phyloP scores from a whole-genome alignment of 192 early-diverging fungal genomes.

The Rhizoclosmatium sp. region DNA sequence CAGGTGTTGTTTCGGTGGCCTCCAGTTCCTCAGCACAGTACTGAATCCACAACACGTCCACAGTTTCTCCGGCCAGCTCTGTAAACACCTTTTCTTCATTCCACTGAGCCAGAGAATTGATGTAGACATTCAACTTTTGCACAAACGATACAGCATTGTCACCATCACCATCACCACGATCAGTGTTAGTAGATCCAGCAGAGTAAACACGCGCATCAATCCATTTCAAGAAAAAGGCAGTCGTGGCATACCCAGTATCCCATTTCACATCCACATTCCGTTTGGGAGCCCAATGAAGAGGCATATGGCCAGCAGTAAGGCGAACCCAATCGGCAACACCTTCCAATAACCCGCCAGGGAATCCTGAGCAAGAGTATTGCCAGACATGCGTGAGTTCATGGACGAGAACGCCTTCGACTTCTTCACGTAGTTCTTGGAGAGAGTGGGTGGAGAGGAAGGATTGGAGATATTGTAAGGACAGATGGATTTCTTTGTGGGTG shows the following conservation, averaged over 20 bases:
- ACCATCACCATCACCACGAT: neutral
- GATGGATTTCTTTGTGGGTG: constrained; percentile 48
- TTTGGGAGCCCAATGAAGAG: constrained; percentile 47
- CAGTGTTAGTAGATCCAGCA: neutral
- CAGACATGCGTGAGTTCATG: constrained; percentile 20
- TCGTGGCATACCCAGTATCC: constrained; percentile 49
- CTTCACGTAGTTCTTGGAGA: constrained; percentile 3
- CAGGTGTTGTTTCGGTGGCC: neutral
- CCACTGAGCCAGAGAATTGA: constrained; percentile 13
- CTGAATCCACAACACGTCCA: constrained; percentile 25
- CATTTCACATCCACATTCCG: constrained; percentile 39
- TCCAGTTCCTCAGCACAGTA: constrained; percentile 19
- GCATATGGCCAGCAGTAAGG: constrained; percentile 33
- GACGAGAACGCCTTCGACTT: constrained; percentile 11
- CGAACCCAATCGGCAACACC: constrained; percentile 58
- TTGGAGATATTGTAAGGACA: constrained; percentile 39
- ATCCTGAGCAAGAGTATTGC: constrained; percentile 40
- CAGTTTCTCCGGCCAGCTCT: neutral
- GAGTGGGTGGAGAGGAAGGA: constrained; percentile 28
- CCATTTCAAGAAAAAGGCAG: constrained; percentile 58
- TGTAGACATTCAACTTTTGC: constrained; percentile 1
- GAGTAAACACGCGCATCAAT: constrained; percentile 16
- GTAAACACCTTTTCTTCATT: neutral
- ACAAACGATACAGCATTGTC: constrained; percentile 5
- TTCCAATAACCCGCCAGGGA: constrained; percentile 49